These are phyloP conservation scores for Pythium rhizo-oryzae DNA, from an alignment of 352 stramenopile genomes.

Conservation along the genomic window DNA sequence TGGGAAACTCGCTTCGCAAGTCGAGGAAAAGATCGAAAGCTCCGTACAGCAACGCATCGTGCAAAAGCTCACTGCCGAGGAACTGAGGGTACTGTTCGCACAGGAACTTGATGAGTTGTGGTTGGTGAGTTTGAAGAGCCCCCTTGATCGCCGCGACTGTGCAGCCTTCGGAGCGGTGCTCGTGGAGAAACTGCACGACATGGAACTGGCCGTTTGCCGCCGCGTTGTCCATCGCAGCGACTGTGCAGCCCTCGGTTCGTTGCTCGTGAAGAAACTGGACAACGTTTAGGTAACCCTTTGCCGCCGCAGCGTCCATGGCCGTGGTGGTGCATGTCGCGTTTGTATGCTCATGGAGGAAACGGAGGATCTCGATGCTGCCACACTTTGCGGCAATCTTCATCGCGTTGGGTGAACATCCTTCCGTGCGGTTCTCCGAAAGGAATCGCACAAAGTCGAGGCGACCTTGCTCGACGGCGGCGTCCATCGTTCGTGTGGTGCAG, in stretches of 20 bases:
- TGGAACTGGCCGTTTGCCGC: not conserved
- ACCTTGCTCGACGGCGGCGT: not conserved
- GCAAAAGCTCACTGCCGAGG: too few relatives aligned
- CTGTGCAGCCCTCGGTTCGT: not conserved
- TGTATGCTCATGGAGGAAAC: not conserved
- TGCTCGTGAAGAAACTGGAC: not conserved
- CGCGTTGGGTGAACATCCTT: not conserved
- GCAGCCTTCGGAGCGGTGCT: not conserved
- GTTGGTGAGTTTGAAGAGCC: not conserved
- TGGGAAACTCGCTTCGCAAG: too few relatives aligned
- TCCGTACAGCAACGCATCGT: too few relatives aligned
- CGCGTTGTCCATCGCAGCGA: not conserved
- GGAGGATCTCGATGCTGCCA: too few relatives aligned
- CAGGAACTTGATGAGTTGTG: not conserved
- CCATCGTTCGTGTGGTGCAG: not conserved
- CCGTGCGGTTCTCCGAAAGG: not conserved
- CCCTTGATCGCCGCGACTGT: not conserved
- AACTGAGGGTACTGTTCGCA: too few relatives aligned
- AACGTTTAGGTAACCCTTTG: not conserved
- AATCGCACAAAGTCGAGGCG: not conserved
- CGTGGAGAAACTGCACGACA: not conserved
- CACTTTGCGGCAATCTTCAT: too few relatives aligned
- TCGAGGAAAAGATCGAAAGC: too few relatives aligned
- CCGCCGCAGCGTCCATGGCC: not conserved
- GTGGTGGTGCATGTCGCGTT: not conserved